Evolutionary conservation across 2,329 filamentous ascomycete genomes (phyloP), one percentile per base, ranked within the genome.

Genomic region (Passalora sequoiae): DNA sequence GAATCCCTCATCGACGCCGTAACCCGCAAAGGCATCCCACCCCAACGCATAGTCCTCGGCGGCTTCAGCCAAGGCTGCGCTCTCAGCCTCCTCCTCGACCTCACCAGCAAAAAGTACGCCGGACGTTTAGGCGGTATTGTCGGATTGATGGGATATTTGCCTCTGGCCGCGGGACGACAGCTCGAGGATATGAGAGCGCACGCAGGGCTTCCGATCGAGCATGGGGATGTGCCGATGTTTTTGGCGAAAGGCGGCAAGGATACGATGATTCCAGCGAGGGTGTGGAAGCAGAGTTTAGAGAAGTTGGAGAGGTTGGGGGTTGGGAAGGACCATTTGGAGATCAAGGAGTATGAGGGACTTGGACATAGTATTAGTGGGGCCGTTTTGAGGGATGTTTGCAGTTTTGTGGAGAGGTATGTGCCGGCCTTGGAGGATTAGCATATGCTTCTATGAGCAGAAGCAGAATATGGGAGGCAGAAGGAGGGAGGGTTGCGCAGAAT

Each of bases 1-100:
- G 67, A 67, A 25, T 58, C 56, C 4, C 51, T 73, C 37, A 63
- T 73, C 40, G 67, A 70, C 33, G 58, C 66, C 13, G 58, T 70
- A 27, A 60, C 68, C 3, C 53, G 55, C 16, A 63, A 63, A 46
- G 69, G 69, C 6, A 61, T 70, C 3, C 65, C 66, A 1, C 57
- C 60, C 2, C 55, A 66, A 19, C 60, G 70, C 10, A 69, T 74
- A 31, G 57, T 73, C 2, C 57, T 74, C 2, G 70, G 68, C 10
- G 70, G 71, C 1, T 73, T 73, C 55, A 69, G 66, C 9, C 70
- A 73, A 47, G 71, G 70, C 13, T 68, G 69, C 55, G 70, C 68
- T 0, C 61, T 73, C 38, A 59, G 64, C 5, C 49, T 73, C 12
- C 58, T 72, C 4, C 65, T 65, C 3, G 68, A 68, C 6, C 47